Percentiles rank a stretch among this genome's conserved stretches.
Evolutionary conservation across 2,329 filamentous ascomycete species (phyloP).

Genomic region (Orbilia ellipsospora): DNA sequence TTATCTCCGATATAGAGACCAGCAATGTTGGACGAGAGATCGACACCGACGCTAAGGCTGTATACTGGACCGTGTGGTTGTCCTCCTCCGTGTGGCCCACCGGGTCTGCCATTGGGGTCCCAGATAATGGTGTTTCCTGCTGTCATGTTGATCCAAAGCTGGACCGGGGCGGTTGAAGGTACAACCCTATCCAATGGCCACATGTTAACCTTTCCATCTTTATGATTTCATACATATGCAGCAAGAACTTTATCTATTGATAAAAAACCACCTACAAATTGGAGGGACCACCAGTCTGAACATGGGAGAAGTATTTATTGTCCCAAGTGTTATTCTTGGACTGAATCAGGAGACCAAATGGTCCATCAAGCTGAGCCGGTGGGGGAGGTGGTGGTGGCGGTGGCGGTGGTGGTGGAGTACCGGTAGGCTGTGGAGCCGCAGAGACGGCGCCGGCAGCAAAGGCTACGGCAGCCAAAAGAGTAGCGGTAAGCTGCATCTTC

Average conservation of each 20-base stretch:
- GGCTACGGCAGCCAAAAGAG: slow-evolving; percentile 17
- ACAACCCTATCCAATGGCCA: not conserved
- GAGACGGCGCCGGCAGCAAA: slow-evolving; percentile 26
- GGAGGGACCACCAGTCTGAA: slow-evolving; percentile 20
- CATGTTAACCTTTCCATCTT: not conserved
- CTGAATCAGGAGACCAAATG: slow-evolving; percentile 27
- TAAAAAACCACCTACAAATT: slow-evolving; percentile 20
- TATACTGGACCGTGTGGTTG: slow-evolving; percentile 29
- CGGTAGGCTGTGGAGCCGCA: slow-evolving; percentile 16
- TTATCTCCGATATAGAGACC: slow-evolving; percentile 25
- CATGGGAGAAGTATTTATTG: slow-evolving; percentile 30
- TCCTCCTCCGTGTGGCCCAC: not conserved
- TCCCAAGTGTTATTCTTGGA: slow-evolving; percentile 24
- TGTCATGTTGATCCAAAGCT: slow-evolving; percentile 22
- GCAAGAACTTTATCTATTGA: not conserved
- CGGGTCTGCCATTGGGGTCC: slow-evolving; percentile 8
- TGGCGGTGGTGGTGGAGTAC: slow-evolving; percentile 24
- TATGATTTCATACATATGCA: not conserved
- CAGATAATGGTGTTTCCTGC: slow-evolving; percentile 32
- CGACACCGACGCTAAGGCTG: slow-evolving; percentile 15
- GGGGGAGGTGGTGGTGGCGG: slow-evolving; percentile 30
- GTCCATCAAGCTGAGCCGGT: slow-evolving; percentile 18
- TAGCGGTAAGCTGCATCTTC: slow-evolving; percentile 39
- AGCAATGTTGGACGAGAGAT: slow-evolving; percentile 31
- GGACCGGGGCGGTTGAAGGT: not conserved